A percentile compares a stretch with the other conserved stretches of the same genome.
These are phyloP conservation scores for Trypethelium eluteriae DNA, from an alignment of 495 filamentous ascomycete genomes.

Conservation along the genomic window DNA sequence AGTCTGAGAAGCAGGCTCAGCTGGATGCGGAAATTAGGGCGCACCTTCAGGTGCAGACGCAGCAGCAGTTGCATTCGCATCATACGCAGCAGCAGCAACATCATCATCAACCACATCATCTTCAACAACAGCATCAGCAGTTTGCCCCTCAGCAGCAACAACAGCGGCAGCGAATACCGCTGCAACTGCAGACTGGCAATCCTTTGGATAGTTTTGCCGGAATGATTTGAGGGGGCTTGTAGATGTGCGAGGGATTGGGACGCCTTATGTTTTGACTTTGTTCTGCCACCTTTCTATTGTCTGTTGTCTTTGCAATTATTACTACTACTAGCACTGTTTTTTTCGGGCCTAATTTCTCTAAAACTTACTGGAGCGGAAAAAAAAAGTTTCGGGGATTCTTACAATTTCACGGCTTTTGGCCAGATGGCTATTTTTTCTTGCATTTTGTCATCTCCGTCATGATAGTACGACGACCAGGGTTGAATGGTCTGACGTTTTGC, in stretches of 20 bases:
- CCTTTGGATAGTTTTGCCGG: constrained; percentile 8
- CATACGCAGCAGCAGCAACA: too few relatives aligned
- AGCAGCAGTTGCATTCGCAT: too few relatives aligned
- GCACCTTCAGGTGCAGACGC: neutral
- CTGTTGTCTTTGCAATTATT: neutral
- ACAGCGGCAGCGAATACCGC: too few relatives aligned
- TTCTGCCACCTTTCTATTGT: neutral
- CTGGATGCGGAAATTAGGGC: constrained; percentile 3
- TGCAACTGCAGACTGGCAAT: neutral
- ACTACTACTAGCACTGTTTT: neutral
- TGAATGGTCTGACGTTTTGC: too few relatives aligned
- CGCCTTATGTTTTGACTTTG: neutral
- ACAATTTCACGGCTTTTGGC: neutral
- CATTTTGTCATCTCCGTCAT: too few relatives aligned
- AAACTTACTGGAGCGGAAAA: neutral
- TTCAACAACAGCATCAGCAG: too few relatives aligned
- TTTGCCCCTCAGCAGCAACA: too few relatives aligned
- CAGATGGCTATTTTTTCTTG: too few relatives aligned
- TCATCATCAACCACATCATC: too few relatives aligned
- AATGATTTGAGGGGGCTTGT: constrained; percentile 4
- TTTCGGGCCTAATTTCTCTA: neutral
- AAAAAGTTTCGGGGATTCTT: neutral
- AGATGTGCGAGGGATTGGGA: neutral
- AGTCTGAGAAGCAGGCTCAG: neutral
- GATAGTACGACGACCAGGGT: too few relatives aligned